These are phyloP conservation scores for Lasiodiplodia citricola DNA, from an alignment of 2,329 filamentous ascomycete species.

Conservation along the genomic window DNA sequence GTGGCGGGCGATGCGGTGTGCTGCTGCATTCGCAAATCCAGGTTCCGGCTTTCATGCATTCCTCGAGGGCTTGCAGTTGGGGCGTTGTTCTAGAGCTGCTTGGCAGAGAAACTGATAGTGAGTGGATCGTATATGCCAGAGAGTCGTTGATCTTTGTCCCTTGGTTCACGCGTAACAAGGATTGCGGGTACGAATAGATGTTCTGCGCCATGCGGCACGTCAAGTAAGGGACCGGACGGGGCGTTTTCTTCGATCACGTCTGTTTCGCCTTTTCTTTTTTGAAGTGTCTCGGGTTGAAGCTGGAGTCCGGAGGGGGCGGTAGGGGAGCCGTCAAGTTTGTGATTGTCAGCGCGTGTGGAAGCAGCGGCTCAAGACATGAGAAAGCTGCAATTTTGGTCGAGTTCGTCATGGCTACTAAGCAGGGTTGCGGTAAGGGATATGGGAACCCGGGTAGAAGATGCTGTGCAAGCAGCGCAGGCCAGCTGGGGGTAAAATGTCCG, in stretches of 20 bases:
- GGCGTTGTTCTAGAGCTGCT: constrained; percentile 17
- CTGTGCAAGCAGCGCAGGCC: not conserved
- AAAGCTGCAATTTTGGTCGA: not conserved
- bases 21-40: not conserved
- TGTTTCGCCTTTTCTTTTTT: not conserved
- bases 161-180: not conserved
- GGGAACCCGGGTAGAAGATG: not conserved
- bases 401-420: not conserved
- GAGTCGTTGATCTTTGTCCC: not conserved
- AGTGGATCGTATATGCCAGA: not conserved
- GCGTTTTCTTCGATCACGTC: not conserved
- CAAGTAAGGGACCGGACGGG: not conserved
- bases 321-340: not conserved
- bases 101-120: not conserved
- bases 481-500: not conserved
- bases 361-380: not conserved
- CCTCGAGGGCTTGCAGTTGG: not conserved
- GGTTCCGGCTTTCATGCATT: not conserved
- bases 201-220: not conserved
- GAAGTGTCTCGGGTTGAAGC: constrained; percentile 4
- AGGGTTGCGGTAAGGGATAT: not conserved
- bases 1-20: not conserved
- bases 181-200: not conserved
- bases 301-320: not conserved
- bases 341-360: not conserved